Conservation (phyloP, 768 basidiomycete species). For the Phylloporus scabripes region DNA sequence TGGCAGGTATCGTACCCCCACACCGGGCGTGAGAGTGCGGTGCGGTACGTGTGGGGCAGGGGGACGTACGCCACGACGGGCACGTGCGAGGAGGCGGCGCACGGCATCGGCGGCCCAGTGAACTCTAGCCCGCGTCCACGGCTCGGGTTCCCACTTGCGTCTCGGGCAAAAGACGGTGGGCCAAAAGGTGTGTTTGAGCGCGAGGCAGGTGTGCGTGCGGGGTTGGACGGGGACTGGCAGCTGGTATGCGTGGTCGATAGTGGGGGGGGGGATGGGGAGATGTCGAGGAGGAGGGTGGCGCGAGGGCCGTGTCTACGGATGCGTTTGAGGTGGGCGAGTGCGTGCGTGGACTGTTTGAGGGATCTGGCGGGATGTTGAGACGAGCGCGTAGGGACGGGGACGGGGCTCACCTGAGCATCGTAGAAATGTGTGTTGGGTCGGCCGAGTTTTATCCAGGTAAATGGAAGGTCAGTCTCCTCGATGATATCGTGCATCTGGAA, state of each 20-base stretch:
- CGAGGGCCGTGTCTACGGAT: slow-evolving; percentile 49
- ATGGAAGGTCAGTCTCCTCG: slow-evolving; percentile 58
- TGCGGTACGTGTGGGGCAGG: slow-evolving; percentile 36
- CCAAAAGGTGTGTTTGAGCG: slow-evolving; percentile 73
- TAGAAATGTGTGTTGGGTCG: slow-evolving; percentile 51
- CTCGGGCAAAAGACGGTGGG: slow-evolving; percentile 73
- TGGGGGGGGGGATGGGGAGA: slow-evolving; percentile 36
- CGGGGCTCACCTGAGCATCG: slow-evolving; percentile 51
- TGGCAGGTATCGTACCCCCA: slow-evolving; percentile 66
- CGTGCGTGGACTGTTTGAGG: slow-evolving; percentile 54
- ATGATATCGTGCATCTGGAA: no score
- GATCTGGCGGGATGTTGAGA: slow-evolving; percentile 43
- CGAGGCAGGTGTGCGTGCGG: slow-evolving; percentile 70
- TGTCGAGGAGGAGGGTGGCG: slow-evolving; percentile 52
- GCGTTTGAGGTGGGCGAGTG: slow-evolving; percentile 72
- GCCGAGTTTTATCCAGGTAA: slow-evolving; percentile 52
- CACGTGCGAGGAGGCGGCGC: slow-evolving; percentile 52
- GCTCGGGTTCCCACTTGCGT: slow-evolving; percentile 58
- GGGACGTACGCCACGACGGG: slow-evolving; percentile 75
- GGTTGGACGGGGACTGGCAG: slow-evolving; percentile 55
- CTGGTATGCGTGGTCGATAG: slow-evolving; percentile 48
- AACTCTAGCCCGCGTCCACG: slow-evolving; percentile 60
- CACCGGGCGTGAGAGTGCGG: slow-evolving; percentile 32
- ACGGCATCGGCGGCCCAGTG: slow-evolving; percentile 77
- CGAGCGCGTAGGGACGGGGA: not conserved